Evolutionary conservation across 495 filamentous ascomycete species (phyloP), one percentile per base, ranked within the genome.

Genomic region (Peziza echinospora): DNA sequence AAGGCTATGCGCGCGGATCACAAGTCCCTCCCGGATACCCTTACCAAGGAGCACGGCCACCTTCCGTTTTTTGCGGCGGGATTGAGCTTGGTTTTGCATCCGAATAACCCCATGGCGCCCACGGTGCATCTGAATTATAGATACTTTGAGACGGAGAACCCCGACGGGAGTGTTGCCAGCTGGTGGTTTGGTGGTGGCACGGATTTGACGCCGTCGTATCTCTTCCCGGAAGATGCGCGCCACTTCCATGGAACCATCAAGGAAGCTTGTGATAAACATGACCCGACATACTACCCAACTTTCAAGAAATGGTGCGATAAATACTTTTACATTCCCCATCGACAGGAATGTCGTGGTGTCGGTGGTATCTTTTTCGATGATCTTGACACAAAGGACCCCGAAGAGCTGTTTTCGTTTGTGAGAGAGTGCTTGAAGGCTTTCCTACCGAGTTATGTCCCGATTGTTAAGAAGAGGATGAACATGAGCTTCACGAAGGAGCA

Each of bases 351-450:
- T n/a, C 77, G 89, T 26, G 89, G 89, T 40, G 63, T 99, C 21
- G 89, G 89, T 25, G 89, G 89, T 19, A 96, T 99, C 61, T 99
- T 99, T 71, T 99, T 99, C 57, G 89, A 97, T 62, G 89, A 99
- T 56, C 67, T 96, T 19, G 89, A 96, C 60, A 82, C 84, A 52
- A 83, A 83, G 53, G 84, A 89, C 50, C 80, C 85, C 55, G 86
- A 94, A 62, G 78, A 86, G 47, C 70, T 87, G 0, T 94, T 96
- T 58, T 74, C 78, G n/a, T 99, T 94, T 53, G 75, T 86, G 42
- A 79, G 84, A 50, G 79, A 81, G 51, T 80, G 82, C 47, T 65
- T 94, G 24, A 71, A 74, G 34, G 80, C 84, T 19, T 99, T 96
- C 64, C 65, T 96, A 23, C 89, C 89, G 0, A 82, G 78, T 5